phyloP scores from a whole-genome alignment of 257 asterid species.

The Marsdenia floribunda region DNA sequence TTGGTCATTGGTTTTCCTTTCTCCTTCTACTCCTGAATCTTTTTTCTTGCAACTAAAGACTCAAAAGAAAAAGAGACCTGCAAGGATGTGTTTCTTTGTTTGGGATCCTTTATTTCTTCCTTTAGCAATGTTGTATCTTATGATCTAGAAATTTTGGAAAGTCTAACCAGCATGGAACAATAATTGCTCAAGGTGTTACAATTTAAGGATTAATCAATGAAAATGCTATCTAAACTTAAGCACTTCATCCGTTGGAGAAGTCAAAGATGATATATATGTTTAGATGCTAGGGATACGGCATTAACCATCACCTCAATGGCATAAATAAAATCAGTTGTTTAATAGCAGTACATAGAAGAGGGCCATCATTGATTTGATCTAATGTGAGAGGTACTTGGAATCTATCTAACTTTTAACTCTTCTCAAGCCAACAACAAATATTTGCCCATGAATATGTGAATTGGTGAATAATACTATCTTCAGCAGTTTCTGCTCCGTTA shows the following conservation, averaged over 20 bases:
- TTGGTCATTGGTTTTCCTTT: not conserved
- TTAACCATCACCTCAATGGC: not conserved
- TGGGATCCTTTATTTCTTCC: not conserved
- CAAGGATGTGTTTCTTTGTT: not conserved
- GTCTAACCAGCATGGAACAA: not conserved
- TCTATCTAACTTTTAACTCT: not conserved
- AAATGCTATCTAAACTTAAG: not conserved
- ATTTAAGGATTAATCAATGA: not conserved
- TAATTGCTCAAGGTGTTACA: no score
- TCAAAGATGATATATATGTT: not conserved
- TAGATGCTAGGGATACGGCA: not conserved
- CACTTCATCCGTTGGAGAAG: not conserved
- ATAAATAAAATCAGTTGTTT: not conserved
- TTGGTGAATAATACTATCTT: not conserved
- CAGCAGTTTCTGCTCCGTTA: not conserved
- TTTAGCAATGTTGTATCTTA: not conserved
- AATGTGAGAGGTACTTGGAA: not conserved
- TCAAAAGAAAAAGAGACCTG: not conserved
- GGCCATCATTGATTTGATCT: not conserved
- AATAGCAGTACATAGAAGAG: not conserved
- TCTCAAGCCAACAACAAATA: constrained; percentile 1
- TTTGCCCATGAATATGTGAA: not conserved
- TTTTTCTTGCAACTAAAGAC: not conserved
- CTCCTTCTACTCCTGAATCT: not conserved
- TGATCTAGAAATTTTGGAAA: not conserved